Base-by-base conservation (phyloP, 371 early-diverging fungal genomes). In the Rhizopus stolonifer region DNA sequence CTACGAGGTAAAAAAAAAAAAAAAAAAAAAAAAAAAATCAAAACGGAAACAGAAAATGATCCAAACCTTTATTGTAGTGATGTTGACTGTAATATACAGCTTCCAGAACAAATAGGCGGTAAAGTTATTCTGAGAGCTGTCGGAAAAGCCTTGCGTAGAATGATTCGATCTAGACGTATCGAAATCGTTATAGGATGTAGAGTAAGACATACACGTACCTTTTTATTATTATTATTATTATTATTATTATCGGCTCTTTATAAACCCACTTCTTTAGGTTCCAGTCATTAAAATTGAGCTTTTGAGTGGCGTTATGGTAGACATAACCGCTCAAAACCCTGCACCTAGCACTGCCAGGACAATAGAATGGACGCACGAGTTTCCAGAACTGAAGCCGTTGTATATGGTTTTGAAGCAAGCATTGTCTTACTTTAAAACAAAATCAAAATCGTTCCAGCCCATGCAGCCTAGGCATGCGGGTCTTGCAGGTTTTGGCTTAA, bases 331-430 rank as follows among this genome's bases (percentile, higher is more conserved):
- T 8, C 55, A 59, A n/a, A 60, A 52, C 10, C 46, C 46, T 18
- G 42, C 34, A 7, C 34, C 38, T 17, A 67, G 67, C 42, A 58
- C 67, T 0, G 45, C 58, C 14, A 54, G 63, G 24, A 62, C 67
- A 2, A 38, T 31, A 1, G 34, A 21, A 1, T 67, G 67, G 67
- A 21, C 62, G 4, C 22, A 21, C 14, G 39, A 62, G 22, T 62
- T 59, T 33, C 67, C 67, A 15, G 44, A 50, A 2, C 25, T 67
- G 10, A 62, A 60, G 17, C 59, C 60, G 1, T 19, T 67, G 18
- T 67, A 51, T 23, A 52, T 62, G 53, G 53, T 56, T 1, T 13
- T 67, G 3, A 67, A 67, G 31, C 63, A 59, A n/a, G 11, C 60
- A 8, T 26, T 67, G 10, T 49, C 49, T 9, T 38, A 40, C 2